A percentile compares a stretch with the other conserved stretches of the same genome.
phyloP scores from a whole-genome alignment of 257 asterid genomes.

The Ajuga chamaepitys region DNA sequence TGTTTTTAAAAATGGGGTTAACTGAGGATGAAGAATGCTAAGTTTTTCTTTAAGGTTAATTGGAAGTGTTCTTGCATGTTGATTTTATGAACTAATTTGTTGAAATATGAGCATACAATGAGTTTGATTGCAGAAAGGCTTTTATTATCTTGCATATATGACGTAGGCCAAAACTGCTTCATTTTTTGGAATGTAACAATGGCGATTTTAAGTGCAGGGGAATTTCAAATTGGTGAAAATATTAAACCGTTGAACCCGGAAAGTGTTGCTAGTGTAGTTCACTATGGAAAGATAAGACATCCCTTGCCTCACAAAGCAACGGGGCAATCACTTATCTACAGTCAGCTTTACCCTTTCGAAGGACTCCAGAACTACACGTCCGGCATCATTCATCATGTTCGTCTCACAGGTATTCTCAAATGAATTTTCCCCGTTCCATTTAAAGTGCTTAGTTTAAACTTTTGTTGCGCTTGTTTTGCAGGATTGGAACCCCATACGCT shows the following conservation, averaged over 20 bases:
- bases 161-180: neutral
- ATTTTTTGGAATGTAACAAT: conserved; percentile 8
- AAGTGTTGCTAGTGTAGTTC: conserved; percentile 55
- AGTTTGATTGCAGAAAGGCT: neutral
- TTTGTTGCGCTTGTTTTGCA: conserved; percentile 21
- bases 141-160: neutral
- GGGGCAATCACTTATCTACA: conserved; percentile 65
- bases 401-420: conserved; percentile 54
- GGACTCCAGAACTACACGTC: conserved; percentile 89
- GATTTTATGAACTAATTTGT: too few relatives aligned
- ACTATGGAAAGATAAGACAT: conserved; percentile 46
- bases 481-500: conserved; percentile 53
- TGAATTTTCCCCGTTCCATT: neutral
- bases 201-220: conserved; percentile 40
- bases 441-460: too few relatives aligned
- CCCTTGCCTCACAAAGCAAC: conserved; percentile 38
- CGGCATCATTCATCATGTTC: conserved; percentile 89
- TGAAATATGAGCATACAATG: neutral
- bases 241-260: conserved; percentile 57
- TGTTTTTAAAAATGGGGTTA: too few relatives aligned
- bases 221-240: conserved; percentile 63
- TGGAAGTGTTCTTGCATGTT: too few relatives aligned
- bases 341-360: conserved; percentile 70
- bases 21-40: too few relatives aligned
- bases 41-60: too few relatives aligned